Conservation (phyloP, 352 stramenopile species). For the Phytophthora syringae region DNA sequence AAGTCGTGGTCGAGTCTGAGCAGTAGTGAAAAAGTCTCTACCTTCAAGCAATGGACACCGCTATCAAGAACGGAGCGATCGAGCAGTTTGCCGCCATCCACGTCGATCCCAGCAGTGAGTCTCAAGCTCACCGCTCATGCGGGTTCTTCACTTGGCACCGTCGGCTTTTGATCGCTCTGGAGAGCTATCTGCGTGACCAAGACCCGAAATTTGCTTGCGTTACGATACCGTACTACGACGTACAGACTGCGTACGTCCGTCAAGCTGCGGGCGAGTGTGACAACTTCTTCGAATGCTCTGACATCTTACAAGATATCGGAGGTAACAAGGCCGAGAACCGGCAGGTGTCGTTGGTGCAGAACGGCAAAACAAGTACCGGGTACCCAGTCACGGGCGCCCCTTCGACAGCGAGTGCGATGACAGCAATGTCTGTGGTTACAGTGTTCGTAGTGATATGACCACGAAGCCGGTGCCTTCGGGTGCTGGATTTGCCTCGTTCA, state of each 20-base stretch:
- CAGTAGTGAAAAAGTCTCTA: constrained; percentile 50
- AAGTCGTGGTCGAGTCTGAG: constrained; percentile 48
- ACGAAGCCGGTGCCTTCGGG: constrained; percentile 36
- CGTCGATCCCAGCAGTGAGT: constrained; percentile 44
- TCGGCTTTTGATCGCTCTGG: constrained; percentile 56
- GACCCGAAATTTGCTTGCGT: constrained; percentile 55
- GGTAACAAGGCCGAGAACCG: constrained; percentile 24
- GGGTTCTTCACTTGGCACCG: constrained; percentile 70
- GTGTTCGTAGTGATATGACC: constrained; percentile 42
- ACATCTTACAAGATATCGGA: constrained; percentile 52
- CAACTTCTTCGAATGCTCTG: constrained; percentile 59
- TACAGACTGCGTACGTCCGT: constrained; percentile 59
- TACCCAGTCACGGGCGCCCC: constrained; percentile 32
- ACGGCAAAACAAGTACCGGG: constrained; percentile 33
- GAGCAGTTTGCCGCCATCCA: constrained; percentile 55
- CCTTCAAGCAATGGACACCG: constrained; percentile 45
- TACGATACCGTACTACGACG: constrained; percentile 71
- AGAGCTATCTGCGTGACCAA: constrained; percentile 58
- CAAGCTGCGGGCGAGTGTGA: constrained; percentile 41
- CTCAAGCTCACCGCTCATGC: constrained; percentile 54
- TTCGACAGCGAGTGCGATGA: constrained; percentile 43
- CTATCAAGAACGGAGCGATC: constrained; percentile 48
- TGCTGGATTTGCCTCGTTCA: constrained; percentile 48
- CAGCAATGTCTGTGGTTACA: constrained; percentile 32
- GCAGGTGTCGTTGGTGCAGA: constrained; percentile 24